Percentiles rank a stretch among this genome's conserved stretches.
Evolutionary conservation across 1,284 basidiomycete species (phyloP).

Genomic region (Testicularia cyperi): DNA sequence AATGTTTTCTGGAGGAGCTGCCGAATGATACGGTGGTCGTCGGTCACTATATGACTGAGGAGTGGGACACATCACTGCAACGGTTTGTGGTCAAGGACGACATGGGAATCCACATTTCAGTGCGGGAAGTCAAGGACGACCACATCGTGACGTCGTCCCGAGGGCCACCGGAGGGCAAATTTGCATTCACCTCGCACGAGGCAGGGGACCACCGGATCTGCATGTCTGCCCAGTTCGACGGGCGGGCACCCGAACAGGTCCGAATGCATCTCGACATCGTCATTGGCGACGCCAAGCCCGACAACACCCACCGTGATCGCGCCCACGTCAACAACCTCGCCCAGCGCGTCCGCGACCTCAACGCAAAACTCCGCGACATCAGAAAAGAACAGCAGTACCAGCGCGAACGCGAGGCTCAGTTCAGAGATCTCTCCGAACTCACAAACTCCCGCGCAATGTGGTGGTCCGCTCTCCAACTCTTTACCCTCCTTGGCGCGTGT

Average conservation of each 20-base stretch:
- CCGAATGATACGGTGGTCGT: constrained; percentile 96
- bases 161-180: constrained; percentile 83
- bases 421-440: constrained; percentile 80
- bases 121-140: constrained; percentile 61
- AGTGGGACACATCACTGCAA: constrained; percentile 78
- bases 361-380: constrained; percentile 87
- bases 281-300: constrained; percentile 80
- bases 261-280: constrained; percentile 92
- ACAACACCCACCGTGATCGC: constrained; percentile 61
- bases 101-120: constrained; percentile 84
- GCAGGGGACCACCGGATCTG: constrained; percentile 97
- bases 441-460: constrained; percentile 88
- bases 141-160: constrained; percentile 71
- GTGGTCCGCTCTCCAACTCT: constrained; percentile 86
- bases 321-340: constrained; percentile 82
- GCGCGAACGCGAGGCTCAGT: constrained; percentile 85
- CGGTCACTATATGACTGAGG: constrained; percentile 72
- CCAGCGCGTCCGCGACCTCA: constrained; percentile 82
- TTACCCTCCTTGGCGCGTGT: constrained; percentile 79
- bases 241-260: constrained; percentile 73
- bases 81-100: constrained; percentile 73
- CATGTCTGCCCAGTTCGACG: constrained; percentile 71
- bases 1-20: constrained; percentile 93
- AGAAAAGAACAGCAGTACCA: constrained; percentile 96
- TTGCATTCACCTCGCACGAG: constrained; percentile 96